Evolutionary conservation across 1,284 basidiomycete species (phyloP).

Genomic region (Hymenochaete sp.): DNA sequence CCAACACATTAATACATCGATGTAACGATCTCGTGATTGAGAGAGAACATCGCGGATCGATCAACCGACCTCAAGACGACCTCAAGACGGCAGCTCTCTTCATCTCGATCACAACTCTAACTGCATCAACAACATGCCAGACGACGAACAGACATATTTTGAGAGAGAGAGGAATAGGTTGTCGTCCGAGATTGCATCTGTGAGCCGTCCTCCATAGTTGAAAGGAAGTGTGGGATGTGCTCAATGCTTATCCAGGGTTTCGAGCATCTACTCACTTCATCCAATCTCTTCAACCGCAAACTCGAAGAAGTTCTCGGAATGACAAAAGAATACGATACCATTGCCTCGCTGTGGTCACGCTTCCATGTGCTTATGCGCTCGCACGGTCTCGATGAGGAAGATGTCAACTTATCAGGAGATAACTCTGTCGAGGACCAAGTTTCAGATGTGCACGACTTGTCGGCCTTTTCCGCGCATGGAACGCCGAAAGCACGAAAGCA

Average conservation of each 20-base stretch:
- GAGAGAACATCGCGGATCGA: too few species aligned
- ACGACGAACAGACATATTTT: constrained; percentile 47
- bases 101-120: too few species aligned
- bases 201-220: constrained; percentile 29
- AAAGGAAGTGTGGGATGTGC: too few species aligned
- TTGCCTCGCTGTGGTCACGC: constrained; percentile 78
- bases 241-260: constrained; percentile 54
- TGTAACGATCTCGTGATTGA: too few species aligned
- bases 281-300: constrained; percentile 85
- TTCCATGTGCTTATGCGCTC: constrained; percentile 73
- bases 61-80: too few species aligned
- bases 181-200: constrained; percentile 61
- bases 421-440: background rate
- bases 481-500: too few species aligned
- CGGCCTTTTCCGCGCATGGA: too few species aligned
- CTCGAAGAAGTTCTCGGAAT: constrained; percentile 88
- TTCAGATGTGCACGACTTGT: too few species aligned
- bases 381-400: too few species aligned
- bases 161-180: constrained; percentile 70
- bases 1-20: too few species aligned
- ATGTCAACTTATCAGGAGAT: constrained; percentile 23
- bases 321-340: constrained; percentile 88
- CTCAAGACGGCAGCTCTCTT: too few species aligned
- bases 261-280: constrained; percentile 78
- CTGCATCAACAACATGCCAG: constrained; percentile 12